Evolutionary conservation across 1,284 basidiomycete species (phyloP).

Genomic region (Naganishia albida): DNA sequence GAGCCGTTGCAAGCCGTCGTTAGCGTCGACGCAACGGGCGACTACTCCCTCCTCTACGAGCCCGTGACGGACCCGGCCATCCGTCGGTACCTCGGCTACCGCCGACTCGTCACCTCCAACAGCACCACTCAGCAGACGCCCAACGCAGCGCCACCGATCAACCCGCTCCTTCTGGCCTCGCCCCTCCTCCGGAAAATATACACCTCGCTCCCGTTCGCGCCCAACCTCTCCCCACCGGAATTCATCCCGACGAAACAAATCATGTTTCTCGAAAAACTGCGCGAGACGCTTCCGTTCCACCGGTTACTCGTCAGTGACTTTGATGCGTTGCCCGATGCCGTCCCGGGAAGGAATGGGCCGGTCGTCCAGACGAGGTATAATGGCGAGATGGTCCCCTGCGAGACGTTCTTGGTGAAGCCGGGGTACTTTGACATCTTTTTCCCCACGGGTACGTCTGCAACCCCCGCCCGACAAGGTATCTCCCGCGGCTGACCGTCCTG

Average conservation of each 20-base stretch:
- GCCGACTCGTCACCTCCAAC: conserved; percentile 60
- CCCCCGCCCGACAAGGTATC: not conserved
- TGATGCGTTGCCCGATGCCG: conserved; percentile 78
- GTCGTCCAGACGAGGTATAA: conserved; percentile 93
- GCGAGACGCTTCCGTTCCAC: conserved; percentile 83
- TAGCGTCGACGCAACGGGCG: conserved; percentile 75
- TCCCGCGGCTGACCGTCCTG: conserved; percentile 46
- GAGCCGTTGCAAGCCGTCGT: conserved; percentile 83
- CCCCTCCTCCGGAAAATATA: conserved; percentile 65
- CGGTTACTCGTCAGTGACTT: conserved; percentile 93
- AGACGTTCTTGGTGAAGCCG: conserved; percentile 87
- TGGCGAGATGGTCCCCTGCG: conserved; percentile 81
- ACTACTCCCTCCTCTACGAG: conserved; percentile 83
- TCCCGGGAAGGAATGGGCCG: conserved; percentile 81
- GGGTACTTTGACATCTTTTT: conserved; percentile 99
- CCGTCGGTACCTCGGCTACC: conserved; percentile 60
- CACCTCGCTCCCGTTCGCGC: conserved; percentile 75
- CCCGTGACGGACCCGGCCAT: conserved; percentile 84
- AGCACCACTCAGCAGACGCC: not conserved
- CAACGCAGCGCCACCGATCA: conserved; percentile 42
- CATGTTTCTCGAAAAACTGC: conserved; percentile 78
- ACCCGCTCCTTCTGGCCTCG: conserved; percentile 42
- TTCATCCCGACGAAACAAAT: conserved; percentile 93
- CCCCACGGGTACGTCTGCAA: conserved; percentile 64
- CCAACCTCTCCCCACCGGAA: conserved; percentile 86